Base-by-base conservation (phyloP, 805 yeast genomes). In the Ogataea henricii region DNA sequence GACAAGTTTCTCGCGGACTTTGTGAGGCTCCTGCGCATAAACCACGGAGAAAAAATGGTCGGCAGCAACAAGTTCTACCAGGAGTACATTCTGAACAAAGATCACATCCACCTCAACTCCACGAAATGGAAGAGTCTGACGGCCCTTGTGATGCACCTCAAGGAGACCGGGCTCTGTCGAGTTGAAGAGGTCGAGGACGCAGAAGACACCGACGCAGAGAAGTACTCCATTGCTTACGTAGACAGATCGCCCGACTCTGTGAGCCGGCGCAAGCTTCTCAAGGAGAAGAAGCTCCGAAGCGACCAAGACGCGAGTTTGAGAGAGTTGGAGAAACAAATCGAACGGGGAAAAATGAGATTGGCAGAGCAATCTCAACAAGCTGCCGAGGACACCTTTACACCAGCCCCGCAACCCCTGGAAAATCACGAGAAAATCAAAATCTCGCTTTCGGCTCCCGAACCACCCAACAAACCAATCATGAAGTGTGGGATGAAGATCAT, bases 21-120 rank as follows among this genome's bases (percentile, higher is more conserved):
- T 59, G 50, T 92, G 9, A 67, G 73, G 4, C 70, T 85, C 16
- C 68, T 94, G 48, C 72, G 78, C 39, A 69, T 80, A 20, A 76
- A 79, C 37, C 98, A 92, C 64, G 96, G 97, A 4, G 87, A 88
- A 43, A 90, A 89, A 64, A 69, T 71, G 48, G 77, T 91, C 37
- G 83, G 83, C 47, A 92, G 90, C 3, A 94, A 94, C 68, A 78
- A 82, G 60, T 89, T 89, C 59, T 94, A 94, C 69, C 96, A 91
- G 60, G 97, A 91, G 62, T 85, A 85, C 60, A 92, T 94, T 48
- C 76, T 78, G 50, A 88, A 92, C 63, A 81, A 81, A 58, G 81
- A 87, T 48, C 98, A 94, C 65, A 71, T 90, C 9, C 99, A 92
- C 65, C 81, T 94, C 85, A 90, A 89, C 57, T 83, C 97, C 1